Conservation (phyloP, 805 yeast genomes). For the Candida jianshihensis region DNA sequence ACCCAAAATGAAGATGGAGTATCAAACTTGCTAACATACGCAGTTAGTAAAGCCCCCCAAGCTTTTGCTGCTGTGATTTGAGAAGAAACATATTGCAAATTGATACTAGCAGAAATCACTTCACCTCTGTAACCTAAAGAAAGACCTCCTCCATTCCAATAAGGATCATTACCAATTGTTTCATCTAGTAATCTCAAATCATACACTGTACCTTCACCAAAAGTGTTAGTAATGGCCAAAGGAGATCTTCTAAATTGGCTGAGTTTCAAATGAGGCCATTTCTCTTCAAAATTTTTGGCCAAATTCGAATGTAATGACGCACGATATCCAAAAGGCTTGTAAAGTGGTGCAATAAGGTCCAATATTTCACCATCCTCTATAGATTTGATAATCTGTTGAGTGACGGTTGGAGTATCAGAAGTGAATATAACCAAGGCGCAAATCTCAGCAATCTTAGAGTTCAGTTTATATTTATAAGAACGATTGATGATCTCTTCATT, state of each 20-base stretch:
- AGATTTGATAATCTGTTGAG: conserved; percentile 34
- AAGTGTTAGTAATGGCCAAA: conserved; percentile 37
- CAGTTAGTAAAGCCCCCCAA: conserved; percentile 70
- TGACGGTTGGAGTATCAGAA: conserved; percentile 36
- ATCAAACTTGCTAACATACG: conserved; percentile 43
- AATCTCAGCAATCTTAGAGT: conserved; percentile 68
- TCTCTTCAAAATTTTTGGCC: conserved; percentile 36
- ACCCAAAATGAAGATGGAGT: conserved; percentile 27
- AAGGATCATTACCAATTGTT: conserved; percentile 37
- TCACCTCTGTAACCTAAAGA: conserved; percentile 35
- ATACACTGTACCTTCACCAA: conserved; percentile 49
- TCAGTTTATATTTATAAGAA: conserved; percentile 50
- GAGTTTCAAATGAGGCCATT: conserved; percentile 42
- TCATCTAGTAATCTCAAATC: conserved; percentile 58
- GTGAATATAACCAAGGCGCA: conserved; percentile 66
- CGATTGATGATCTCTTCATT: conserved; percentile 24
- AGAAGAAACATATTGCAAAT: conserved; percentile 55
- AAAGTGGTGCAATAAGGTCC: conserved; percentile 26
- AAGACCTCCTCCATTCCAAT: conserved; percentile 33
- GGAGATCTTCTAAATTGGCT: conserved; percentile 46
- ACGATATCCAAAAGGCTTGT: conserved; percentile 40
- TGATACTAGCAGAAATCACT: conserved; percentile 52
- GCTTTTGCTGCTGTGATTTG: conserved; percentile 68
- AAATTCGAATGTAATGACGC: conserved; percentile 39
- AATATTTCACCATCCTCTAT: conserved; percentile 33